These are phyloP conservation scores for Zymoseptoria pseudotritici DNA, from an alignment of 2,329 filamentous ascomycete species.

Conservation along the genomic window DNA sequence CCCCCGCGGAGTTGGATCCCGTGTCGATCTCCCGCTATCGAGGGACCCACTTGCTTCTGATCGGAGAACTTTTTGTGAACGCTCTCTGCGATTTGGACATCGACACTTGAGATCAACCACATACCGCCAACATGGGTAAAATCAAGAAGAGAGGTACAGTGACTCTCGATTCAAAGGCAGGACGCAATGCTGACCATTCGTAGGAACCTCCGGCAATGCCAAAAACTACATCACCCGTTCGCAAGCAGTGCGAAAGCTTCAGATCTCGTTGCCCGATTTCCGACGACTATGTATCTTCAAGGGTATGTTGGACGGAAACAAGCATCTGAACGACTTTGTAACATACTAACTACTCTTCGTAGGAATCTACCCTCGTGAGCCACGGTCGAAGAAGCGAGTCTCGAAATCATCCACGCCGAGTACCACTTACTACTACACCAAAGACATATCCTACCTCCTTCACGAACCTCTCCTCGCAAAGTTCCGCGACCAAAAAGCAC, in stretches of 20 bases:
- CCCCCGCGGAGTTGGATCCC: neutral
- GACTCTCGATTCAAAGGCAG: too few relatives aligned
- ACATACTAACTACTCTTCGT: neutral
- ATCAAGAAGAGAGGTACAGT: slow-evolving; percentile 77
- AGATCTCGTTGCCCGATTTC: slow-evolving; percentile 95
- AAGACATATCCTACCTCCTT: slow-evolving; percentile 96
- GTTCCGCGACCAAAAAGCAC: slow-evolving; percentile 92
- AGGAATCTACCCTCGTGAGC: slow-evolving; percentile 94
- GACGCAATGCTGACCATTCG: neutral
- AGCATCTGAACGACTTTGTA: neutral
- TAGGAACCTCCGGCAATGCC: slow-evolving; percentile 77
- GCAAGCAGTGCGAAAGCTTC: slow-evolving; percentile 93
- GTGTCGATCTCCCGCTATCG: neutral
- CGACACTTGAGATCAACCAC: neutral
- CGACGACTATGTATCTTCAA: slow-evolving; percentile 99
- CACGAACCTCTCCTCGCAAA: slow-evolving; percentile 91
- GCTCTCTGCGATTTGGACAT: neutral
- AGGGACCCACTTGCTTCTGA: neutral
- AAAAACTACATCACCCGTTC: slow-evolving; percentile 98
- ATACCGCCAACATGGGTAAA: slow-evolving; percentile 51
- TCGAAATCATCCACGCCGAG: slow-evolving; percentile 82
- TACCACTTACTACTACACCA: slow-evolving; percentile 86
- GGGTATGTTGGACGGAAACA: slow-evolving; percentile 38
- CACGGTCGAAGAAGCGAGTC: slow-evolving; percentile 93
- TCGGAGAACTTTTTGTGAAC: neutral